phyloP scores from a whole-genome alignment of 345 rosid species.

The Syzygium jambos region DNA sequence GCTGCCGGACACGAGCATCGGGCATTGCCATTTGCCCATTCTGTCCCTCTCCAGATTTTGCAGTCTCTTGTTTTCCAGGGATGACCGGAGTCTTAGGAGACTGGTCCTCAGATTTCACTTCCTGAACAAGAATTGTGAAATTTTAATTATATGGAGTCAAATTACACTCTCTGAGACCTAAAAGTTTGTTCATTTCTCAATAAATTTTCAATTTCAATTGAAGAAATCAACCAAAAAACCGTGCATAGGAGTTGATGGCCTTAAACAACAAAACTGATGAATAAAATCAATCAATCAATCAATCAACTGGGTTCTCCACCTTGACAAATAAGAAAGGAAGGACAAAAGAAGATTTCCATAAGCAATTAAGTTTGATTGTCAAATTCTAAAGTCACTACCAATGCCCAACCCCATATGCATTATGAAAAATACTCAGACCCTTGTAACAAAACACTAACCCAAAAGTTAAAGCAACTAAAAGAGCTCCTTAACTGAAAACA shows the following conservation, averaged over 20 bases:
- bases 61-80: constrained; percentile 18
- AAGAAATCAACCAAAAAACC: not conserved
- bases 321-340: not conserved
- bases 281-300: not conserved
- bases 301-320: not conserved
- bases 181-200: not conserved
- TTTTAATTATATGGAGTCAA: not conserved
- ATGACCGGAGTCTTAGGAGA: constrained; percentile 20
- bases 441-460: not conserved
- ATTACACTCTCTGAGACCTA: not conserved
- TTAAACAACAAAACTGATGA: not conserved
- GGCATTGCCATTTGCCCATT: constrained; percentile 22
- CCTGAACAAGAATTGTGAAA: constrained; percentile 9
- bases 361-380: not conserved
- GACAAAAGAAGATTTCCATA: not conserved
- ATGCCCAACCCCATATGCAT: not conserved
- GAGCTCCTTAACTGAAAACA: not conserved
- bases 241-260: not conserved
- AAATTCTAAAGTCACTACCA: not conserved
- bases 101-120: constrained; percentile 17
- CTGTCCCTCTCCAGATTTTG: constrained; percentile 19
- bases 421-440: not conserved
- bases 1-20: constrained; percentile 65
- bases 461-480: not conserved
- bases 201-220: not conserved